Evolutionary conservation across 169 alveolate genomes (phyloP), one percentile per base, ranked within the genome.

Genomic region (Plasmodium gallinaceum): DNA sequence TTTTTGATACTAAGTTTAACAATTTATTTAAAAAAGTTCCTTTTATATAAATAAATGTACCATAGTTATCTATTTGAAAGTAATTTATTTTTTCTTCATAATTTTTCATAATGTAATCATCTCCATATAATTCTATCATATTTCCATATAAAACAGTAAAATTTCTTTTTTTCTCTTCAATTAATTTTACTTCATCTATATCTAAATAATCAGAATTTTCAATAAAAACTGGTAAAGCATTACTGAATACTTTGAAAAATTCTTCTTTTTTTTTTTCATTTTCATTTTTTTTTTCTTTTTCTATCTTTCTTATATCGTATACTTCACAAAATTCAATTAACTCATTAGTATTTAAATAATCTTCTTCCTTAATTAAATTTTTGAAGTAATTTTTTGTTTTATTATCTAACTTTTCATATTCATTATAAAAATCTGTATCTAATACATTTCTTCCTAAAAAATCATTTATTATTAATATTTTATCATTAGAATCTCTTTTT

Each of bases 161-260:
- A 26, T 80, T 68, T 48, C 75, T 61, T 80, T 70, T 68, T 80
- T n/a, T 68, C 32, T 80, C 85, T 68, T 80, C 72, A 16, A 80
- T 80, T 61, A 20, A 16, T 52, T 54, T 52, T 57, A 66, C 20
- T 39, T 80, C 85, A 54, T 54, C 42, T 8, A 20, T 18, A 60
- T 80, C 90, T 9, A 80, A 64, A 80, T 52, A 80, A 10, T 39
- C n/a, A 58, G 5, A 39, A 52, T 51, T 18, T 24, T 39, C 20
- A 16, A 80, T 80, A 46, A 58, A 46, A 57, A 80, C 66, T 14
- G 90, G 90, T 18, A 43, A 52, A 66, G 90, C 90, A 37, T 61
- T 80, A 52, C 76, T 37, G 43, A 80, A 80, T 18, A 80, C 22
- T 37, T 37, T 37, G 51, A 45, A 54, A 68, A 80, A 80, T 37